Percentiles rank a stretch among this genome's conserved stretches.
Conservation (phyloP, 306 rosid species). For the Quercus aquifolioides region DNA sequence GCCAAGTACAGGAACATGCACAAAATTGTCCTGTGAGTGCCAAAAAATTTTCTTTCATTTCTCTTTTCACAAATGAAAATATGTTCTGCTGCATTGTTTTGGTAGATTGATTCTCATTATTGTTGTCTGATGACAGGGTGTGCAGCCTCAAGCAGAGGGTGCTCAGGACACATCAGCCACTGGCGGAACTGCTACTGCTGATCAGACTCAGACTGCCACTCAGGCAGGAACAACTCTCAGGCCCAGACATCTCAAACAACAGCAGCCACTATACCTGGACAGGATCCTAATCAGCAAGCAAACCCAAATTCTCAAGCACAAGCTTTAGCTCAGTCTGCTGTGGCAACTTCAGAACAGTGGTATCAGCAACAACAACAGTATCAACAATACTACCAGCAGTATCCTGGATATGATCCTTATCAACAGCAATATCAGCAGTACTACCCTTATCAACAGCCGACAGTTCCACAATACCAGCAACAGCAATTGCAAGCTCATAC, state of each 20-base stretch:
- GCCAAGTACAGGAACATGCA: slow-evolving; percentile 96
- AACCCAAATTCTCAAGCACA: slow-evolving; percentile 58
- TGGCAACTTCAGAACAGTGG: slow-evolving; percentile 76
- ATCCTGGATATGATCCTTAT: slow-evolving; percentile 84
- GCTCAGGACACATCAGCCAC: slow-evolving; percentile 48
- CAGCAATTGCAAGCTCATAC: slow-evolving; percentile 49
- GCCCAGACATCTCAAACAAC: slow-evolving; percentile 53
- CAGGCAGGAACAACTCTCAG: slow-evolving; percentile 51
- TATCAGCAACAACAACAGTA: slow-evolving; percentile 86
- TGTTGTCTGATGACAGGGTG: slow-evolving; percentile 57
- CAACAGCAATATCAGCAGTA: slow-evolving; percentile 90
- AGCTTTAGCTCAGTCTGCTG: slow-evolving; percentile 48
- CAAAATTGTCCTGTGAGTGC: slow-evolving; percentile 77
- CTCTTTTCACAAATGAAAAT: neutral
- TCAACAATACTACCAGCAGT: slow-evolving; percentile 90
- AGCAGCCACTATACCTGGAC: slow-evolving; percentile 44
- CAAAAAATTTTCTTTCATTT: neutral
- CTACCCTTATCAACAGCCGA: slow-evolving; percentile 78
- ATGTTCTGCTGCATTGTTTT: neutral
- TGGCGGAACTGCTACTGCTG: slow-evolving; percentile 41
- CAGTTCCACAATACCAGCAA: slow-evolving; percentile 54
- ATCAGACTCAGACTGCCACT: slow-evolving; percentile 48
- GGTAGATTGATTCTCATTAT: slow-evolving; percentile 13
- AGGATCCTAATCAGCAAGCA: slow-evolving; percentile 56
- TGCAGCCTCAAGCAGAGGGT: slow-evolving; percentile 55